These are phyloP conservation scores for Phytophthora ohioensis DNA, from an alignment of 352 stramenopile species.

Conservation along the genomic window DNA sequence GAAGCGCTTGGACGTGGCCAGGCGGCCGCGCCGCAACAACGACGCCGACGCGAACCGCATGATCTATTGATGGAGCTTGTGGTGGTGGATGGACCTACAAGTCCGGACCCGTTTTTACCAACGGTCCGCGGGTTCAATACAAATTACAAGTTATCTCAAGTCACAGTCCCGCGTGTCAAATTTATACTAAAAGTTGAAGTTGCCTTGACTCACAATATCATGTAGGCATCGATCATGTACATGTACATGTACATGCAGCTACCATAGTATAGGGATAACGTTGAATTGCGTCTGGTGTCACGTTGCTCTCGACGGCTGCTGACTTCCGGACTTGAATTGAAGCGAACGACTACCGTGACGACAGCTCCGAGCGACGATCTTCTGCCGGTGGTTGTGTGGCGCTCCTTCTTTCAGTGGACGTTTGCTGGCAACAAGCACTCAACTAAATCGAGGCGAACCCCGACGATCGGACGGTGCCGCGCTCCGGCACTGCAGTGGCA, in stretches of 20 bases:
- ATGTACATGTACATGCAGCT: not conserved
- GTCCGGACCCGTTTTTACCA: not conserved
- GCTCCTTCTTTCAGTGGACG: conserved; percentile 16
- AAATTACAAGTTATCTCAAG: conserved; percentile 10
- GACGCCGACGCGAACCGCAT: conserved; percentile 15
- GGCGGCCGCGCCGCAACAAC: conserved; percentile 12
- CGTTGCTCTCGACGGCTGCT: conserved; percentile 1
- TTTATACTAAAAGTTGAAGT: conserved; percentile 19
- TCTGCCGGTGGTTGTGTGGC: conserved; percentile 5
- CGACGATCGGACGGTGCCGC: conserved; percentile 17
- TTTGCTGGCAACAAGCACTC: conserved; percentile 15
- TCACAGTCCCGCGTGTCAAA: conserved; percentile 10
- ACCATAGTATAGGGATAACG: not conserved
- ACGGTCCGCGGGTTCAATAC: conserved; percentile 6
- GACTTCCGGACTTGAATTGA: conserved; percentile 13
- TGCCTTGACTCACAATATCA: conserved; percentile 1
- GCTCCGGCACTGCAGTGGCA: not conserved
- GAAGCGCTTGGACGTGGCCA: conserved; percentile 1
- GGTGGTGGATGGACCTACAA: not conserved
- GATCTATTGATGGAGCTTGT: conserved; percentile 5
- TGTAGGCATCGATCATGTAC: not conserved
- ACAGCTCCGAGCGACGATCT: conserved; percentile 11
- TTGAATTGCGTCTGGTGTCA: not conserved
- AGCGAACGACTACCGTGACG: conserved; percentile 11
- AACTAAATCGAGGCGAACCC: conserved; percentile 15